Evolutionary conservation across 78 protist species (phyloP).

Genomic region (Diacronema lutheri): DNA sequence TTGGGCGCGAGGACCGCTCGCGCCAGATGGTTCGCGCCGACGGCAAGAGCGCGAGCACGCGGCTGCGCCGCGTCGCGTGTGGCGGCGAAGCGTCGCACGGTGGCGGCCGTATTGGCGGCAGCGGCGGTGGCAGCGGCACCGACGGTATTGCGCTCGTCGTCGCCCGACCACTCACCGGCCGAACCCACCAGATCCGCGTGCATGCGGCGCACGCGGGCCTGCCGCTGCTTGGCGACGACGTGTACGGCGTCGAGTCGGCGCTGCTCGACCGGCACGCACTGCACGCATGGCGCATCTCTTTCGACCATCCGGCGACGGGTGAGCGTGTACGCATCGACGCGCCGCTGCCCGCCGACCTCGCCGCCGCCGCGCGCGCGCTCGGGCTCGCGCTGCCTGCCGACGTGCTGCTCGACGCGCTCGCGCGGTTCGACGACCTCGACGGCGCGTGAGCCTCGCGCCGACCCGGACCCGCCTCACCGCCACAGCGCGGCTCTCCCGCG

Average conservation of each 20-base stretch:
- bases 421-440: too few relatives aligned
- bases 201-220: conserved; percentile 1
- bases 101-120: neutral
- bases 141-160: neutral
- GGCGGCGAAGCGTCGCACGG: neutral
- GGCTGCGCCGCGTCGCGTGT: neutral
- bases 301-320: too few relatives aligned
- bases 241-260: neutral
- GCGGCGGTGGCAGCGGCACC: neutral
- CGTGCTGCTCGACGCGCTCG: too few relatives aligned
- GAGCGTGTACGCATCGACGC: too few relatives aligned
- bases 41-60: neutral
- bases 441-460: too few relatives aligned
- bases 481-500: too few relatives aligned
- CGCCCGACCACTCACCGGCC: neutral
- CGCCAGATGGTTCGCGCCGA: too few relatives aligned
- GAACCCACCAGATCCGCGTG: conserved; percentile 32
- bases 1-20: too few relatives aligned
- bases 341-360: too few relatives aligned
- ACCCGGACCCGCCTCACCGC: too few relatives aligned
- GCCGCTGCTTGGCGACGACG: conserved; percentile 21
- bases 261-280: neutral
- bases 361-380: too few relatives aligned
- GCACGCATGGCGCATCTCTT: neutral
- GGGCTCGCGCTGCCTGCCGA: too few relatives aligned